Base-by-base conservation (phyloP, 768 basidiomycete species). In the Auricularia sp. region DNA sequence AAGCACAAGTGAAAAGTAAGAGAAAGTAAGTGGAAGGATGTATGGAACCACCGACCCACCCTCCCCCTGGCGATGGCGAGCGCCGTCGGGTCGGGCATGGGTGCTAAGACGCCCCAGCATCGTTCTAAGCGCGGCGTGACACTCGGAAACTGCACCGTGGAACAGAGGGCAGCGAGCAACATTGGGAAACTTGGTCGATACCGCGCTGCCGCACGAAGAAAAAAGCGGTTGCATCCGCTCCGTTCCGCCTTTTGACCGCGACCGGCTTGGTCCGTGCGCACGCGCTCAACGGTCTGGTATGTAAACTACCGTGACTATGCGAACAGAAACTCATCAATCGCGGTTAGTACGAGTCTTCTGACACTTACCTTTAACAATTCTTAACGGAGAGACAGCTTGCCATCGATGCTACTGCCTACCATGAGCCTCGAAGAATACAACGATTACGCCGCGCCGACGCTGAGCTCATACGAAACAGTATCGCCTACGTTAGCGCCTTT, bases 191-290 rank as follows among this genome's bases (percentile, higher is more conserved):
- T 77, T 74, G 69, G 80, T 82, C 81, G 84, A 51, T 51, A 16
- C 84, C 85, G 87, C 85, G 90, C 80, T 79, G 90, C 90, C 90
- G 90, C 90, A 92, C 90, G 64, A 79, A 77, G 76, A 71, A 75
- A 72, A 66, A 68, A 47, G 61, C 85, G 85, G 83, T 42, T 42
- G 39, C 39, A 1, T 14, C 76, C 85, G 11, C 76, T 21, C 61
- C 21, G 16, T 16, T n/a, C 37, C 35, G 29, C 21, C 61, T 37
- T 29, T 42, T 64, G 8, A 42, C 39, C 39, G 39, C 39, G 8
- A 14, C 39, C 39, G 39, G 39, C 39, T 42, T 42, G 39, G 39
- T 42, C 39, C 39, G 39, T 42, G 39, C 39, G 0, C 39, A 42
- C 29, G 29, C 29, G 29, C 29, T 29, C 29, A 29, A 29, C 29